These are phyloP conservation scores for Leucaena leucocephala DNA, from an alignment of 306 rosid genomes.

Conservation along the genomic window DNA sequence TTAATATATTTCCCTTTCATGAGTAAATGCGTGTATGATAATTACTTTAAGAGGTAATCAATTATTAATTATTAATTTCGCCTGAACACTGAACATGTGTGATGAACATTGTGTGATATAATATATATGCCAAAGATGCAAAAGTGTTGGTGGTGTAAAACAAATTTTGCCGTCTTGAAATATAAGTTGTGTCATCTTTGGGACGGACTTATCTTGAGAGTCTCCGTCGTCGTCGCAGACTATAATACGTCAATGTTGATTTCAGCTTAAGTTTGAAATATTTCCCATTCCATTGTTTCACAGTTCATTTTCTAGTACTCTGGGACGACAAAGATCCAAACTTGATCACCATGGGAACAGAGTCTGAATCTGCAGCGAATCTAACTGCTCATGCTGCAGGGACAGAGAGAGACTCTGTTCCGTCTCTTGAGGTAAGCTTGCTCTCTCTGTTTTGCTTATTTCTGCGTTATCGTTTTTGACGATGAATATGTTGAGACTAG, in stretches of 20 bases:
- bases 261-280: neutral
- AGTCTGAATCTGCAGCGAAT: neutral
- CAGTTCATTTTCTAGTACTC: neutral
- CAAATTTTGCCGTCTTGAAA: slow-evolving; percentile 32
- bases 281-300: neutral
- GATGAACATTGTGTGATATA: neutral
- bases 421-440: slow-evolving; percentile 8
- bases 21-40: neutral
- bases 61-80: neutral
- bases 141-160: neutral
- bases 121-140: neutral
- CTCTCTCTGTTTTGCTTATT: neutral
- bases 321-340: neutral
- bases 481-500: neutral
- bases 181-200: neutral
- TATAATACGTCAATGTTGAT: neutral
- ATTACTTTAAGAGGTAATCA: neutral
- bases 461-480: neutral
- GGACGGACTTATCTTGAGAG: slow-evolving; percentile 27
- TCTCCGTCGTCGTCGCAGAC: slow-evolving; percentile 21
- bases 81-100: neutral
- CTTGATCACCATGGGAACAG: slow-evolving; percentile 1
- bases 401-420: neutral
- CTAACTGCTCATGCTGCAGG: neutral
- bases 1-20: neutral